These are phyloP conservation scores for Cordyceps militaris DNA, from an alignment of 2,329 filamentous ascomycete genomes.

Conservation along the genomic window DNA sequence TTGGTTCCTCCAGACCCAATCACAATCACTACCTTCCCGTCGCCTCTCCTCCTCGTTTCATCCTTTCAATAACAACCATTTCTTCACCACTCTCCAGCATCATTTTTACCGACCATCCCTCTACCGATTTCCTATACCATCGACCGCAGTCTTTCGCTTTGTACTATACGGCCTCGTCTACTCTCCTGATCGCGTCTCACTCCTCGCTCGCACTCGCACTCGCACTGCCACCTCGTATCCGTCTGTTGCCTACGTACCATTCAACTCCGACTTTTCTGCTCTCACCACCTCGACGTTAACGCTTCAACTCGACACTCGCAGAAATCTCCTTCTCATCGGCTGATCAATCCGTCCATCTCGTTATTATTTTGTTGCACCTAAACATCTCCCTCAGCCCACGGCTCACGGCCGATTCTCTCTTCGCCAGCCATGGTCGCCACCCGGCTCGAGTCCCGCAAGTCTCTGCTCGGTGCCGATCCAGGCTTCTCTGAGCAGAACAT, in stretches of 20 bases:
- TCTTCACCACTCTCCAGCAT: neutral
- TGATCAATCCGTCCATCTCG: neutral
- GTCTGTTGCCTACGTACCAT: neutral
- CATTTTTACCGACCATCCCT: neutral
- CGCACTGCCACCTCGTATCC: slow-evolving; percentile 4
- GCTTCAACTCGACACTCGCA: neutral
- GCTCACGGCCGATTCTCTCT: neutral
- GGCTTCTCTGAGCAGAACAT: slow-evolving; percentile 28
- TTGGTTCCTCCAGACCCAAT: neutral
- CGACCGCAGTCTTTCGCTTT: neutral
- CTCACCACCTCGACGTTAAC: neutral
- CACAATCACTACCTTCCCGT: neutral
- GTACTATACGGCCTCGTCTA: neutral
- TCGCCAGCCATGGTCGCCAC: slow-evolving; percentile 30
- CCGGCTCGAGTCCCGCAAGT: slow-evolving; percentile 34
- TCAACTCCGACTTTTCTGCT: neutral
- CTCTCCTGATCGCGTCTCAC: neutral
- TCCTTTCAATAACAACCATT: slow-evolving; percentile 2
- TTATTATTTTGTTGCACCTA: neutral
- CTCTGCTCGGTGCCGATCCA: slow-evolving; percentile 32
- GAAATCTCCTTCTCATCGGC: neutral
- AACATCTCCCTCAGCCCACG: neutral
- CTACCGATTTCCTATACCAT: neutral
- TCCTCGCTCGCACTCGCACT: neutral
- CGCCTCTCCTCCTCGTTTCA: slow-evolving; percentile 5